Evolutionary conservation across 345 rosid species (phyloP).

Genomic region (Syzygium grande): DNA sequence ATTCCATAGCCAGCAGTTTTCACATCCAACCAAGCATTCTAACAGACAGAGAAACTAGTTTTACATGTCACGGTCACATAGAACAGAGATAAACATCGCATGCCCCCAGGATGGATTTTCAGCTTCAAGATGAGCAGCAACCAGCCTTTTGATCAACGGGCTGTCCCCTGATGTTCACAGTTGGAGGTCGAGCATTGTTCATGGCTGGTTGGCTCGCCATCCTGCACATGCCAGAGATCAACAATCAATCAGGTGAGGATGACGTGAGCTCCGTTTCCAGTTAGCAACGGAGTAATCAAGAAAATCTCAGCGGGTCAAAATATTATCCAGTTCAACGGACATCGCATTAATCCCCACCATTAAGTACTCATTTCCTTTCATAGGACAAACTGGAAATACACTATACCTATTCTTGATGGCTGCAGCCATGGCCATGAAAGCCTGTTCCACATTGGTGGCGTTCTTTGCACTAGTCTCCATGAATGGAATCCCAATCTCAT

Average conservation of each 20-base stretch:
- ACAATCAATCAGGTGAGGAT: background rate
- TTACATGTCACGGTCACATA: slow-evolving; percentile 2
- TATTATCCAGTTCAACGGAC: background rate
- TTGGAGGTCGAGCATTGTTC: slow-evolving; percentile 49
- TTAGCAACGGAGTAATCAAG: background rate
- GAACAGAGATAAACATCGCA: background rate
- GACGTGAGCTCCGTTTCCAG: background rate
- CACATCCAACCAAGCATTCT: background rate
- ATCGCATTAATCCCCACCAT: background rate
- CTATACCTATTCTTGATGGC: slow-evolving; percentile 55
- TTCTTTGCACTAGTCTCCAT: slow-evolving; percentile 79
- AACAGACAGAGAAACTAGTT: background rate
- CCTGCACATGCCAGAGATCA: slow-evolving; percentile 13
- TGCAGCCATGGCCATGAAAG: slow-evolving; percentile 83
- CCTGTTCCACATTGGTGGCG: slow-evolving; percentile 68
- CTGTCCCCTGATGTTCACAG: slow-evolving; percentile 71
- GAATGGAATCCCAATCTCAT: slow-evolving; percentile 76
- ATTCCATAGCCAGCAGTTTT: background rate
- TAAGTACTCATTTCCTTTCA: background rate
- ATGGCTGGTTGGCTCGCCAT: slow-evolving; percentile 72
- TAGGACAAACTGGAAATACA: background rate
- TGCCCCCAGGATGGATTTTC: background rate
- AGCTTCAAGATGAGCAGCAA: slow-evolving; percentile 59
- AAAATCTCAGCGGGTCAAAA: background rate
- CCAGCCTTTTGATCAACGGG: slow-evolving; percentile 72